Percentiles rank a stretch among this genome's conserved stretches.
phyloP scores from a whole-genome alignment of 2,329 filamentous ascomycete genomes.

The Clonostachys chloroleuca region DNA sequence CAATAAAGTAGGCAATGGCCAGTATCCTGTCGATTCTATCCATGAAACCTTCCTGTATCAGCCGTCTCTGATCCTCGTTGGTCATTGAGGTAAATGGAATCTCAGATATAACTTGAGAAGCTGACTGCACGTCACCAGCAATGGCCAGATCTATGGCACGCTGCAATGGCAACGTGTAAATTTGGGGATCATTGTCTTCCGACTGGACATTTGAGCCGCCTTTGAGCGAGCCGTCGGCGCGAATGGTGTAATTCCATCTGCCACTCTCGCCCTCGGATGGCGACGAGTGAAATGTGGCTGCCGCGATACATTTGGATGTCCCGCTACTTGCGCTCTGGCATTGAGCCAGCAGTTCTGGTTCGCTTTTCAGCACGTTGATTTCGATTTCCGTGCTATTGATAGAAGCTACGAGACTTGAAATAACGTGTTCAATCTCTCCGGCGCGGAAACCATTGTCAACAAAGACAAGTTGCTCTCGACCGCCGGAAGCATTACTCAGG shows the following conservation, averaged over 20 bases:
- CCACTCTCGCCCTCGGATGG: neutral
- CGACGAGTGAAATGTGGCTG: neutral
- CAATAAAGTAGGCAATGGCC: neutral
- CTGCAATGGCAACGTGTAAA: conserved; percentile 1
- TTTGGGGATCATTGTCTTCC: neutral
- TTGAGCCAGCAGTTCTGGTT: neutral
- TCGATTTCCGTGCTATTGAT: neutral
- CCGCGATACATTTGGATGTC: neutral
- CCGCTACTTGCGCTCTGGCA: neutral
- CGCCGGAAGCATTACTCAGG: neutral
- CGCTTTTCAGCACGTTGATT: neutral
- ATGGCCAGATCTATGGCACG: neutral
- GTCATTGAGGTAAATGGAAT: neutral
- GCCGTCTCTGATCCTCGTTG: neutral
- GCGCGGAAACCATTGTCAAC: neutral
- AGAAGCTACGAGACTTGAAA: neutral
- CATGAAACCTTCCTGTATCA: neutral
- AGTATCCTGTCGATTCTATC: neutral
- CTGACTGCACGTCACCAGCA: neutral
- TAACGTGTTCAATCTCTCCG: neutral
- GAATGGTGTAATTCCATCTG: conserved; percentile 1
- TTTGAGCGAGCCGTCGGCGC: neutral
- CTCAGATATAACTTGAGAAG: neutral
- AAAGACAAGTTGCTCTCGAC: neutral
- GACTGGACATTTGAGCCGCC: neutral